Percentiles rank a stretch among this genome's conserved stretches.
Conservation (phyloP, 768 basidiomycete species). For the Lentinula boryana region DNA sequence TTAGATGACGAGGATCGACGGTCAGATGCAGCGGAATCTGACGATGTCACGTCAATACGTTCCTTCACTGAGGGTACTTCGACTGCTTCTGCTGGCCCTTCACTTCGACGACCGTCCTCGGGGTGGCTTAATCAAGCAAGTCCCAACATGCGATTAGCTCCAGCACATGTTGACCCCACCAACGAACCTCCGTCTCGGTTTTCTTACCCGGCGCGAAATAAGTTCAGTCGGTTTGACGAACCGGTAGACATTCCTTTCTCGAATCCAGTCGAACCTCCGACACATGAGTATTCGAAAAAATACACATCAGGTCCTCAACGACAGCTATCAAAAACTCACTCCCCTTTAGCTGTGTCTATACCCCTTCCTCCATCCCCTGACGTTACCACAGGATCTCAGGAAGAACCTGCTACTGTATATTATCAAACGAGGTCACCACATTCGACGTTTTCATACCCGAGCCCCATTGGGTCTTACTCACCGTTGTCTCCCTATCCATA, state of each 20-base stretch:
- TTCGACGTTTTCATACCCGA: conserved; percentile 41
- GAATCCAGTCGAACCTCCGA: conserved; percentile 10
- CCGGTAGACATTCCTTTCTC: conserved; percentile 12
- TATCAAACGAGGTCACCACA: conserved; percentile 53
- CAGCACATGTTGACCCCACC: conserved; percentile 10
- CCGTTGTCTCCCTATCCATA: background rate
- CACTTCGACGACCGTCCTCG: conserved; percentile 34
- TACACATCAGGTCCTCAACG: conserved; percentile 39
- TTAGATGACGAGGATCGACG: conserved; percentile 61
- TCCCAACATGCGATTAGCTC: conserved; percentile 18
- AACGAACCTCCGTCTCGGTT: conserved; percentile 9
- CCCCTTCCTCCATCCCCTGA: conserved; percentile 48
- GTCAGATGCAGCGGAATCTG: conserved; percentile 56
- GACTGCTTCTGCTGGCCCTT: conserved; percentile 7
- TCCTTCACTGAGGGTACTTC: conserved; percentile 54
- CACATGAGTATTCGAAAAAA: conserved; percentile 34
- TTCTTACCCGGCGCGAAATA: background rate
- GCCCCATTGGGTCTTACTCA: conserved; percentile 16
- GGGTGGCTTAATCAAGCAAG: conserved; percentile 35
- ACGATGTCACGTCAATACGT: conserved; percentile 63
- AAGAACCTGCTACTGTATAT: conserved; percentile 56
- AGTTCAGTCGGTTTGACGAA: conserved; percentile 3
- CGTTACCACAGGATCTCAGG: conserved; percentile 27
- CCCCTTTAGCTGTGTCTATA: conserved; percentile 28
- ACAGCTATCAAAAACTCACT: conserved; percentile 23